Evolutionary conservation across 106 monocot species (phyloP), one percentile per base, ranked within the genome.

Genomic region (Dendrobium catenatum): DNA sequence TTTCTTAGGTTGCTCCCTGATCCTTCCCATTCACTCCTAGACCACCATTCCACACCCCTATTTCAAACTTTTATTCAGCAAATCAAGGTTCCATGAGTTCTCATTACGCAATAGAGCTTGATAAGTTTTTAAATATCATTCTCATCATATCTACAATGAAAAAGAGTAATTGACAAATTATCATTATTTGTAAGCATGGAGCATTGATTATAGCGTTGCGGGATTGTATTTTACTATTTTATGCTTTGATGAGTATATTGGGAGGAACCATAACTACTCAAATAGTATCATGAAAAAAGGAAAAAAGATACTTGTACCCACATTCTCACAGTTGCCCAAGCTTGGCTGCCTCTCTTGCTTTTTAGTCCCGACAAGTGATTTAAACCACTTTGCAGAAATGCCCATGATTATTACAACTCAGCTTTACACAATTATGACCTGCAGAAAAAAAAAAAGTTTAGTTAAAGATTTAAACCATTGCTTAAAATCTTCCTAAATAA

Each of bases 361-460:
- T 79, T 78, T 88, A 37, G 85, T 68, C 31, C 95, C 93, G 81
- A 93, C 83, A 55, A 95, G 85, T 18, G 85, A 86, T 83, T 90
- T 91, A 72, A 95, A 84, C 90, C 93, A 95, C 88, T 85, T 95
- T 5, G 86, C 83, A 77, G 95, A 89, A 48, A 93, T 93, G 47
- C 95, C 95, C 95, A 95, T 95, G 44, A 48, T 83, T 22, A 15
- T 37, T 22, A 73, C 24, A 77, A 79, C 29, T 67, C 67, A 42
- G 72, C 42, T 80, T 79, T 68, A 85, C 37, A 77, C 20, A 70
- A 78, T 46, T 41, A 77, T 64, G 74, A 73, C 43, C 74, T 74
- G 74, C 43, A 74, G 7, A 74, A 20, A 43, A 44, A 27, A 27
- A 74, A 74, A 43, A n/a, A n/a, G n/a, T 61, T 61, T 44, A 20